Base-by-base conservation (phyloP, 192 early-diverging fungal genomes). In the Podila minutissima region DNA sequence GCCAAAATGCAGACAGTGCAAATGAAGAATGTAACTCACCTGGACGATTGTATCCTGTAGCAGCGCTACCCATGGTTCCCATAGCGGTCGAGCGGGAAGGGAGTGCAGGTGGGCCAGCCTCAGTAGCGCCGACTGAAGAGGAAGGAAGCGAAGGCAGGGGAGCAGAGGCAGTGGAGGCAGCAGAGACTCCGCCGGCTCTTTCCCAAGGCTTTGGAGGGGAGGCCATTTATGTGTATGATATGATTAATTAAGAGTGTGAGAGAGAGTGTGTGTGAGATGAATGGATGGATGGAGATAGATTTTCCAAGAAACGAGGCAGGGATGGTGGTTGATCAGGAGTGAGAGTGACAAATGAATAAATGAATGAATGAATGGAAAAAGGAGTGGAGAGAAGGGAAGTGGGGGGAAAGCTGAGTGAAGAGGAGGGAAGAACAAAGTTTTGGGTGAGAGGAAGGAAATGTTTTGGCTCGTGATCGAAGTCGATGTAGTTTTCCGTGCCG, bases 161-260 rank as follows among this genome's bases (percentile, higher is more conserved):
- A 24, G 82, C 65, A 48, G 85, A 64, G 62, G 83, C 59, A 10
- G 77, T 74, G 4, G 83, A 72, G 29, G 83, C 69, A 19, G 71
- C 49, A 33, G 79, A 67, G 32, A 74, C 83, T 35, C 63, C 76
- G 46, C 84, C 79, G n/a, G 88, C 87, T 64, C 83, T 72, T 77
- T 95, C 94, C 94, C 94, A 95, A 49, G 94, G 94, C 71, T 95
- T 92, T 72, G 87, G 91, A 51, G 92, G 91, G 38, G 89, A 90
- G 26, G 86, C 86, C 87, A 84, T 83, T 24, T 6, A 73, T 32
- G 69, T 20, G 69, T 29, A 17, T 37, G 59, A 63, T 32, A 58
- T 12, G 51, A 58, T 22, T n/a, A 48, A 62, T 19, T n/a, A 19
- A 32, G 46, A 55, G n/a, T 5, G 61, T 20, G 60, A 8, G 35